A percentile compares a stretch with the other conserved stretches of the same genome.
Evolutionary conservation across 2,329 filamentous ascomycete genomes (phyloP).

Genomic region (Aspergillus ochraceus): DNA sequence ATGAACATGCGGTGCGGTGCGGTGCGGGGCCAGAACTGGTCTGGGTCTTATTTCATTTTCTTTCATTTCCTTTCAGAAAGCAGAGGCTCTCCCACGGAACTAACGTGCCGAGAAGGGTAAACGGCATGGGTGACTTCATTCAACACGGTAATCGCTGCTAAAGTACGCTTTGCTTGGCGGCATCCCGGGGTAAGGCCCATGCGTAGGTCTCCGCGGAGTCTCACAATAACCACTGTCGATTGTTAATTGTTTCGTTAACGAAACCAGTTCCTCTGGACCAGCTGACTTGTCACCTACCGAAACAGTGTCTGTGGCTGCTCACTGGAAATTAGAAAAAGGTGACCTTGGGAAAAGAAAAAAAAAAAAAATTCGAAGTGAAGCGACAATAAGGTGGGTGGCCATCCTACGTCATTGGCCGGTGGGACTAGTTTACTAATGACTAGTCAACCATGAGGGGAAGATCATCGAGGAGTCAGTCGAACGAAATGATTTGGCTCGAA

Average conservation of each 20-base stretch:
- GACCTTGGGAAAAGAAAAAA: too few relatives aligned
- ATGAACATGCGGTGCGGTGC: neutral
- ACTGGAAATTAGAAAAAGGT: too few relatives aligned
- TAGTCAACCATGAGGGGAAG: neutral
- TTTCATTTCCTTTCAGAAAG: neutral
- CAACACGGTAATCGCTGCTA: neutral
- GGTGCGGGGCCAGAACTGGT: conserved; percentile 1
- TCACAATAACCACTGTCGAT: neutral
- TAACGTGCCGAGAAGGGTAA: conserved; percentile 4
- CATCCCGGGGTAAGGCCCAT: neutral
- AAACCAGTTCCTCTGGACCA: too few relatives aligned
- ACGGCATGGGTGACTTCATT: neutral
- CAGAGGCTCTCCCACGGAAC: conserved; percentile 4
- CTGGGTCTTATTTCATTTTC: neutral
- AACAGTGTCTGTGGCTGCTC: too few relatives aligned
- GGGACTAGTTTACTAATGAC: neutral
- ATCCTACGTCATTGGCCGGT: neutral
- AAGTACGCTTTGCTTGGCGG: neutral
- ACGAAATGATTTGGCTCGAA: neutral
- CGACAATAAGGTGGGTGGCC: neutral
- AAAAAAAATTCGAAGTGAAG: neutral
- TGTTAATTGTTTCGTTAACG: neutral
- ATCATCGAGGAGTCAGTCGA: neutral
- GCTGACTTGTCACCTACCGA: too few relatives aligned
- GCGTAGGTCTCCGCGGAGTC: neutral